Evolutionary conservation across 768 basidiomycete species (phyloP).

Genomic region (Neoboletus brunneissimus): DNA sequence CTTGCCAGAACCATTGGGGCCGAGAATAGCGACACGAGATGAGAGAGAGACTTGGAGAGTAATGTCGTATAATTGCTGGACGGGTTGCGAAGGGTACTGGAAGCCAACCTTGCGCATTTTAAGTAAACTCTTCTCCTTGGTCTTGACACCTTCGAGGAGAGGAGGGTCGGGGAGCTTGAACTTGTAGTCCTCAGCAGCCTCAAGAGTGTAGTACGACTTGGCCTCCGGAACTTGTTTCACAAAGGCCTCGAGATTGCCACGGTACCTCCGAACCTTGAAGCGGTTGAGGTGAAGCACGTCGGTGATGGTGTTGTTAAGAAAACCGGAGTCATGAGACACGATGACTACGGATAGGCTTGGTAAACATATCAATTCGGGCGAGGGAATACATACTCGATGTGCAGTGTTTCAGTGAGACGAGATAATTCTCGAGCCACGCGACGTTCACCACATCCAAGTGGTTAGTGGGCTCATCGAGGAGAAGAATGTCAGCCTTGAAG

Average conservation of each 20-base stretch:
- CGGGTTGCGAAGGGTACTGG: constrained; percentile 85
- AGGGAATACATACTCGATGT: constrained; percentile 69
- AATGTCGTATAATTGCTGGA: constrained; percentile 93
- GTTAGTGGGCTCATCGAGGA: constrained; percentile 97
- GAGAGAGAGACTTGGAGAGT: constrained; percentile 96
- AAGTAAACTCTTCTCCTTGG: constrained; percentile 94
- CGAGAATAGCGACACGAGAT: constrained; percentile 96
- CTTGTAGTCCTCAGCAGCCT: constrained; percentile 95
- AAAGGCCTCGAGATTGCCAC: constrained; percentile 93
- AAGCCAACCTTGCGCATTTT: constrained; percentile 99
- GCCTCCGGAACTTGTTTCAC: constrained; percentile 95
- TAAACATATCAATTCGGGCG: background rate
- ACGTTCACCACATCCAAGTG: constrained; percentile 97
- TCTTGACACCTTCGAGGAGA: constrained; percentile 99
- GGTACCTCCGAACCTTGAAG: constrained; percentile 95
- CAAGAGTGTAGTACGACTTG: constrained; percentile 95
- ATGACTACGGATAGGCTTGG: constrained; percentile 55
- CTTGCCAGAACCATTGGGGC: constrained; percentile 99
- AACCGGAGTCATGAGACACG: constrained; percentile 95
- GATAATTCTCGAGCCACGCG: constrained; percentile 95
- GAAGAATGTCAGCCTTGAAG: constrained; percentile 95
- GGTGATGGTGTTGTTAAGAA: constrained; percentile 98
- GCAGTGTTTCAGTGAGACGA: constrained; percentile 81
- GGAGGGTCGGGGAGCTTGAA: constrained; percentile 98
- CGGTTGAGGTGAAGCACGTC: constrained; percentile 97